phyloP scores from a whole-genome alignment of 225 moss, liverwort and hornwort species.

The Rhytidiadelphus loreus region DNA sequence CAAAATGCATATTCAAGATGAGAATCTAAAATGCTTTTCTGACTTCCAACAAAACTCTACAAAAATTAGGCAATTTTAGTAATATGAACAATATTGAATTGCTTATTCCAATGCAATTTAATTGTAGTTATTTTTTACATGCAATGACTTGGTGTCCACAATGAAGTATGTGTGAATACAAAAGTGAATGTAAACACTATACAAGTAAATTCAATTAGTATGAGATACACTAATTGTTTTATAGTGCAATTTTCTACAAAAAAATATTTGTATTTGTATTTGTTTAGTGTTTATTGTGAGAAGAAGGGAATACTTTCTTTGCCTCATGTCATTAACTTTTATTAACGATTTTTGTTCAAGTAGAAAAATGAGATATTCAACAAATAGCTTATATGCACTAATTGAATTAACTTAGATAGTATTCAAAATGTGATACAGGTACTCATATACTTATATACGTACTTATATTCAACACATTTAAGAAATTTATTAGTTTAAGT shows the following conservation, averaged over 20 bases:
- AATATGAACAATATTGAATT: not conserved
- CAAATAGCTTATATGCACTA: not conserved
- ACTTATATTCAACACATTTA: not conserved
- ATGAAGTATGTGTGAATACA: not conserved
- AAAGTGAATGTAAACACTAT: not conserved
- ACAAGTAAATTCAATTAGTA: not conserved
- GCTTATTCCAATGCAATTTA: not conserved
- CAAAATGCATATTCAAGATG: not conserved
- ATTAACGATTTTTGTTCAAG: not conserved
- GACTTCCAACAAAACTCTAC: not conserved
- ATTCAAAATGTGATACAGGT: not conserved
- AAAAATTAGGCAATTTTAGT: not conserved
- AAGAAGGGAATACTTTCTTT: not conserved
- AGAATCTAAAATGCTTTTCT: too few relatives aligned
- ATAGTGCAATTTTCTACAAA: not conserved
- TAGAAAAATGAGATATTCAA: not conserved
- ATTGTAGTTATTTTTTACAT: not conserved
- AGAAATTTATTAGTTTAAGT: too few relatives aligned
- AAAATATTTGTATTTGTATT: not conserved
- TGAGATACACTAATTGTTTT: not conserved
- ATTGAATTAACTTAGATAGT: not conserved
- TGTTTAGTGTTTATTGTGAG: not conserved
- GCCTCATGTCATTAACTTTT: not conserved
- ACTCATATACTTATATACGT: fast-evolving
- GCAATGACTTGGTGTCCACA: not conserved